Evolutionary conservation across 345 rosid species (phyloP), one percentile per base, ranked within the genome.

Genomic region (Stellera chamaejasme): DNA sequence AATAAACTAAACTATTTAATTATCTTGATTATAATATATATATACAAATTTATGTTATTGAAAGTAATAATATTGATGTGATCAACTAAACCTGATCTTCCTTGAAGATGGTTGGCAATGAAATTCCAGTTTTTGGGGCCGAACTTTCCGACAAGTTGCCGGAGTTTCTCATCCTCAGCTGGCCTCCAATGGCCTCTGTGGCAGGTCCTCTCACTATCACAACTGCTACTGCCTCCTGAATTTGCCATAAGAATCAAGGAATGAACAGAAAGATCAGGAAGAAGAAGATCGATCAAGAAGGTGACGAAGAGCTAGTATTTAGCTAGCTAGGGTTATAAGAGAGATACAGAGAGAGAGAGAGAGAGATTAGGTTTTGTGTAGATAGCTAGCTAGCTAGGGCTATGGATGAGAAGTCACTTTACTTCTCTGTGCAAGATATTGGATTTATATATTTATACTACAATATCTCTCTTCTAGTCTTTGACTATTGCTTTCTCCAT

Each of bases 171-270:
- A 48, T 82, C 82, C 60, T 82, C 87, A 14, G 73, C 69, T 46
- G 87, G 80, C 61, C 87, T 76, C 87, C 84, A 82, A 53, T 82
- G 87, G n/a, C 87, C 87, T 74, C 87, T 67, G 3, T 70, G 62
- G 68, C 80, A 74, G 70, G 76, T 73, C 56, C 57, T 79, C 64
- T 59, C 74, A 43, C 64, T 54, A 13, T 60, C 72, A 54, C 54
- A 49, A 60, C 68, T 62, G 59, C 55, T 62, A 62, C 69, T 75
- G 61, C 67, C 65, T 53, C 70, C 27, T 36, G 71, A 68, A 61
- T 61, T 67, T 48, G 64, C 75, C 71, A 75, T 69, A 51, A 55
- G 58, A 63, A 51, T 50, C 3, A 12, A 23, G 11, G 13, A 3
- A 61, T 55, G 8, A 45, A 50, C 66, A 60, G 10, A 54, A 26